phyloP scores from a whole-genome alignment of 1,284 basidiomycete genomes.

The Wolfiporia cocos region DNA sequence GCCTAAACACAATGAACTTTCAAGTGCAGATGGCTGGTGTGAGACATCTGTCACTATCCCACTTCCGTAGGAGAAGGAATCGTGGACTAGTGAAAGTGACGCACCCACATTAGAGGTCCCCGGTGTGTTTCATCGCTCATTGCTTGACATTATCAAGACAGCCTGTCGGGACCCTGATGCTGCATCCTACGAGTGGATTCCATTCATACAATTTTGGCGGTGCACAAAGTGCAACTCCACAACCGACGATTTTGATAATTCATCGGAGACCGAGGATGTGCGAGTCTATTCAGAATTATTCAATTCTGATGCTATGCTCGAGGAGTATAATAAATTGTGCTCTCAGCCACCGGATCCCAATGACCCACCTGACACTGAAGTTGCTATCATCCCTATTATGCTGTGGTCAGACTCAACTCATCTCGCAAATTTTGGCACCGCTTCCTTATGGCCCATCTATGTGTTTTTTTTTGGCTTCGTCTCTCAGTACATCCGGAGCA shows the following conservation, averaged over 20 bases:
- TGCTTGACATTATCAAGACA: neutral
- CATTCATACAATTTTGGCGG: slow-evolving; percentile 3
- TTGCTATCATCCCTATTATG: slow-evolving; percentile 8
- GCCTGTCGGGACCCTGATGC: slow-evolving; percentile 2
- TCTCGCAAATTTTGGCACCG: slow-evolving; percentile 13
- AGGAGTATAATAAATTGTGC: slow-evolving; percentile 10
- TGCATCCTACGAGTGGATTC: neutral
- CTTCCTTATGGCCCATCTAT: slow-evolving; percentile 5
- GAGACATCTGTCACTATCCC: neutral
- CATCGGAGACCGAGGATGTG: neutral
- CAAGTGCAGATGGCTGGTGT: neutral
- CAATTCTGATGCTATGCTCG: slow-evolving; percentile 11
- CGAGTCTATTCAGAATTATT: slow-evolving; percentile 12
- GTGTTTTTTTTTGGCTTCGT: slow-evolving; percentile 12
- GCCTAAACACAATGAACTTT: neutral
- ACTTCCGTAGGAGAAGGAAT: neutral
- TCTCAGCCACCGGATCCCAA: slow-evolving; percentile 4
- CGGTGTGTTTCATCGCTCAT: neutral
- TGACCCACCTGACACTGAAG: slow-evolving; percentile 10
- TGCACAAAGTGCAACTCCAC: neutral
- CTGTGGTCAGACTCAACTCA: slow-evolving; percentile 14
- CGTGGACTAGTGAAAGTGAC: neutral
- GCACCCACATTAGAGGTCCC: neutral
- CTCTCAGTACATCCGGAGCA: slow-evolving; percentile 16
- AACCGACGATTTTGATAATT: neutral